A percentile compares a stretch with the other conserved stretches of the same genome.
phyloP scores from a whole-genome alignment of 2,329 filamentous ascomycete species.

The Colletotrichum liriopes region DNA sequence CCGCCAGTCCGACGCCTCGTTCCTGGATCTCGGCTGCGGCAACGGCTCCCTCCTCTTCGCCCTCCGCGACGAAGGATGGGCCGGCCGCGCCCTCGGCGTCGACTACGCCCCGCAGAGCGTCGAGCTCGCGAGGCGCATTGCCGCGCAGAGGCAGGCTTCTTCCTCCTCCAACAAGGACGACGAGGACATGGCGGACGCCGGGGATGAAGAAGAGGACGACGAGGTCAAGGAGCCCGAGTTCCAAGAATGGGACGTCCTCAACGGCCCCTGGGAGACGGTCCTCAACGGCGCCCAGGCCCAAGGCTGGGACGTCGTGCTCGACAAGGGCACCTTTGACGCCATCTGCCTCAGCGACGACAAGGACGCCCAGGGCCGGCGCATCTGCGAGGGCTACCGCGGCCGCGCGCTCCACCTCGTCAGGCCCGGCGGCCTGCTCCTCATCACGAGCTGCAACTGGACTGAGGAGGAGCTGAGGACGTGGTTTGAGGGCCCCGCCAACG shows the following conservation, averaged over 20 bases:
- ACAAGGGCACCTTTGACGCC: conserved; percentile 98
- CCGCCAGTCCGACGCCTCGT: conserved; percentile 56
- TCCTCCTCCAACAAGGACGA: conserved; percentile 39
- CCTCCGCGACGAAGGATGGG: conserved; percentile 77
- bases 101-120: conserved; percentile 89
- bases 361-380: conserved; percentile 68
- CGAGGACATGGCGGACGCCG: conserved; percentile 45
- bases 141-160: conserved; percentile 44
- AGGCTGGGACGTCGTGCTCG: conserved; percentile 92
- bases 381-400: conserved; percentile 82
- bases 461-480: conserved; percentile 86
- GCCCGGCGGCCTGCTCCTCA: conserved; percentile 80
- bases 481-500: conserved; percentile 72
- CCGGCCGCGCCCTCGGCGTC: conserved; percentile 83
- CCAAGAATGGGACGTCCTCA: conserved; percentile 75
- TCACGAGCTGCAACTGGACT: conserved; percentile 99
- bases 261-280: conserved; percentile 55
- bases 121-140: conserved; percentile 79
- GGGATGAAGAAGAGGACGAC: conserved; percentile 24
- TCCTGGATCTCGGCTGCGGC: conserved; percentile 93
- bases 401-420: conserved; percentile 79
- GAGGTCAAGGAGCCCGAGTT: conserved; percentile 57
- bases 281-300: conserved; percentile 49
- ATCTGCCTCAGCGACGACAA: conserved; percentile 80
- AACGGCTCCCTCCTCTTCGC: conserved; percentile 93